Base-by-base conservation (phyloP, 2,329 filamentous ascomycete genomes). In the Claviceps sp. region DNA sequence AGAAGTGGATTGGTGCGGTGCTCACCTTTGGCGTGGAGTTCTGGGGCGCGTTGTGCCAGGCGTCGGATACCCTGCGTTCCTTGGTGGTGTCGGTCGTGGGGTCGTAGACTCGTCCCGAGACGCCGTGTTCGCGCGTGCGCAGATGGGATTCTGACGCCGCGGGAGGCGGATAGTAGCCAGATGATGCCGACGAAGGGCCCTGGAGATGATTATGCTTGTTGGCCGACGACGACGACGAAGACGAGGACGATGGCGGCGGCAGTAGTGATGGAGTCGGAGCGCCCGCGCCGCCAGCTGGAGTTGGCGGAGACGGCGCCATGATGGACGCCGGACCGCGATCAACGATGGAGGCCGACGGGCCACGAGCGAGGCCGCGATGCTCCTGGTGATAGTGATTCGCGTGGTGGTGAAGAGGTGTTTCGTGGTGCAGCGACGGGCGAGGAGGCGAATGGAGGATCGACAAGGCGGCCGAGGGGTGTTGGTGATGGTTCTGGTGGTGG, bases 81-180 rank as follows among this genome's bases (percentile, higher is more conserved):
- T 67, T 70, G 48, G 69, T 71, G 54, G 69, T 70, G 65, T 78
- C 75, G 44, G 72, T 75, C 44, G 72, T 72, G 16, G 75, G 75
- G 58, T 78, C 75, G 67, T 78, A 78, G 65, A 75, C 76, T 62
- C 71, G 70, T 60, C 73, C 66, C 52, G 67, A 63, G 16, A 64
- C 61, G 51, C 67, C 60, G 61, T 71, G 70, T 50, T 70, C 69
- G 62, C 66, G 70, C 47, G 60, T 52, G 55, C 62, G 62, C 54
- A 67, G 66, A 51, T 53, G 54, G 45, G 54, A 54, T 47, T 56
- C 53, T 41, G 53, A 53, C 8, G 50, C 46, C 14, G 42, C 30
- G 44, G 49, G 47, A 3, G 41, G 49, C 1, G 50, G 49, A 42
- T 54, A 54, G 52, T 51, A 53, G 41, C 16, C 50, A 55, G 54